phyloP scores from a whole-genome alignment of 176 grass and related monocot species.

The Oropetium thomaeum region DNA sequence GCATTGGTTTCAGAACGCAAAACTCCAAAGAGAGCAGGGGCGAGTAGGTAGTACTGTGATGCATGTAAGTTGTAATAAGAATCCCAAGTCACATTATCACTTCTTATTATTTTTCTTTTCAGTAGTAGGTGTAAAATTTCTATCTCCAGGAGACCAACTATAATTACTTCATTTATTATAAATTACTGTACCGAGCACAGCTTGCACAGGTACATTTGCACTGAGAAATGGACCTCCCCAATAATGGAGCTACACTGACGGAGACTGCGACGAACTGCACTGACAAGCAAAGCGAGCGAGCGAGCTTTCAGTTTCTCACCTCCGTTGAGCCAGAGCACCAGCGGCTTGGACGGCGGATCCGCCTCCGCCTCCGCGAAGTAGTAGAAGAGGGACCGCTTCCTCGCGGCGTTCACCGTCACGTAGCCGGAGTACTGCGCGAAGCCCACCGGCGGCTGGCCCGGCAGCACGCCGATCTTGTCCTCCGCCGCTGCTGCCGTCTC shows the following conservation, averaged over 20 bases:
- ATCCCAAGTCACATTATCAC: neutral
- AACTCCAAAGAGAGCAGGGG: neutral
- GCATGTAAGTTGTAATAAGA: conserved; percentile 1
- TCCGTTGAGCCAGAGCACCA: conserved; percentile 98
- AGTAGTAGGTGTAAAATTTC: neutral
- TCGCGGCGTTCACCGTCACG: conserved; percentile 59
- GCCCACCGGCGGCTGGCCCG: conserved; percentile 72
- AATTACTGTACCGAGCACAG: neutral
- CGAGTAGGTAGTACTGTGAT: too few relatives aligned
- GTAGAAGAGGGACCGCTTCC: conserved; percentile 79
- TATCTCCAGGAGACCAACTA: neutral
- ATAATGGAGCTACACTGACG: conserved; percentile 31
- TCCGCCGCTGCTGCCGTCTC: conserved; percentile 25
- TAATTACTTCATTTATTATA: too few relatives aligned
- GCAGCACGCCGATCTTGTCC: conserved; percentile 64
- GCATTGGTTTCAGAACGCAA: neutral
- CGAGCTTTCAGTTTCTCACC: conserved; percentile 37
- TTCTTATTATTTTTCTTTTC: neutral
- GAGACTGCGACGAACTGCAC: neutral
- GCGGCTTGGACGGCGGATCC: conserved; percentile 77
- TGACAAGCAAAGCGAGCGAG: neutral
- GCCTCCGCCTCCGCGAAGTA: conserved; percentile 91
- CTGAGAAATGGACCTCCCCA: neutral
- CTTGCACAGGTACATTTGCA: neutral
- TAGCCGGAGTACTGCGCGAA: conserved; percentile 94